Base-by-base conservation (phyloP, 2,329 filamentous ascomycete species). In the Ceratocystiopsis minuta region DNA sequence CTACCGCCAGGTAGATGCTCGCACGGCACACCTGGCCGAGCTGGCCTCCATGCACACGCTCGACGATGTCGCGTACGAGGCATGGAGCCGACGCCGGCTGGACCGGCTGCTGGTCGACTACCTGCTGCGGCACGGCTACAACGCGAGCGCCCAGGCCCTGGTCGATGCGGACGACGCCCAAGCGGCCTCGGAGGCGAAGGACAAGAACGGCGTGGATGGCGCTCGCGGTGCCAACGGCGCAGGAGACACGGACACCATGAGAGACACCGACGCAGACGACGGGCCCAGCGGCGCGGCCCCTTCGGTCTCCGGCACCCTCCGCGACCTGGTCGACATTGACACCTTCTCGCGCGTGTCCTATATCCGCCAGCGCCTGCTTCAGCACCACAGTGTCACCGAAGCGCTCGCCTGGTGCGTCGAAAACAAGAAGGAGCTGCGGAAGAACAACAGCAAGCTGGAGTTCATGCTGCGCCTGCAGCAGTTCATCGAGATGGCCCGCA, bases 381-480 rank as follows among this genome's bases (percentile, higher is more conserved):
- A 72, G 36, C 67, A 68, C 34, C 76, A 78, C 31, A 82, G 76
- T 50, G 80, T 88, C 5, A 68, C 69, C 33, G 82, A 92, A 52
- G 87, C 86, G 17, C 60, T 98, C 42, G 72, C 75, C 13, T 98
- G 90, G 90, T 95, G 90, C 57, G 74, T 69, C 15, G 88, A 96
- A 53, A 94, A 95, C 59, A 90, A 92, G 60, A 87, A 88, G 53
- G 81, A 87, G 48, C 63, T 98, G 45, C 82, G 86, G 55, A 93
- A 90, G 66, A 80, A 83, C 60, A 79, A 85, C 69, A 85, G 79
- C 53, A 82, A 80, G 50, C 70, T 98, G 15, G 90, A 98, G 59
- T 93, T 94, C 54, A 84, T 93, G 67, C 71, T 98, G 36, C 78
- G 90, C 13, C 70, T 92, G 52, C 90, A 98, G 58, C 87, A 96